Evolutionary conservation across 768 basidiomycete genomes (phyloP).

Genomic region (Russula emetica): DNA sequence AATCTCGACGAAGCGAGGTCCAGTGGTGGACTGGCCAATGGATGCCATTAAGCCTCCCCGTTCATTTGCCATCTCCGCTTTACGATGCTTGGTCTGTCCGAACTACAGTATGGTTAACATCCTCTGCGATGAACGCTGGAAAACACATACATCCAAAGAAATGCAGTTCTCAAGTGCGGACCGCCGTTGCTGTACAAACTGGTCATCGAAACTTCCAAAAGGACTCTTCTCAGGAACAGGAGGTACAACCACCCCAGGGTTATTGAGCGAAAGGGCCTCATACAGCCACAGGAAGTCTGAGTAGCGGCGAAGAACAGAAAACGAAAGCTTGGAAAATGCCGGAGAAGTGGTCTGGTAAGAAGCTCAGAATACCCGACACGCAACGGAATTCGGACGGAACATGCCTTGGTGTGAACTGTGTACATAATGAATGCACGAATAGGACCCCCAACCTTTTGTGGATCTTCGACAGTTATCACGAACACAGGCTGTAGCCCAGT

Average conservation of each 20-base stretch:
- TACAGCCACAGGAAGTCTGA: slow-evolving; percentile 98
- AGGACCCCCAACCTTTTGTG: slow-evolving; percentile 94
- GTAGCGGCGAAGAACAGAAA: slow-evolving; percentile 95
- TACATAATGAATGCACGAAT: slow-evolving; percentile 94
- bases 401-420: slow-evolving; percentile 85
- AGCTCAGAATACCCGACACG: background rate
- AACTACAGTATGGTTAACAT: slow-evolving; percentile 4
- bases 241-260: slow-evolving; percentile 95
- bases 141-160: slow-evolving; percentile 69
- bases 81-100: slow-evolving; percentile 79
- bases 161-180: slow-evolving; percentile 84
- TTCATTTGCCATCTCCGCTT: slow-evolving; percentile 70
- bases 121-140: background rate
- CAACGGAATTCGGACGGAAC: slow-evolving; percentile 28
- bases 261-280: slow-evolving; percentile 81
- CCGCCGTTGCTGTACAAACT: slow-evolving; percentile 85
- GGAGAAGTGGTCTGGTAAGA: slow-evolving; percentile 72
- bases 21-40: slow-evolving; percentile 72
- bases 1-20: slow-evolving; percentile 81
- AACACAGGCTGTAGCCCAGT: slow-evolving; percentile 66
- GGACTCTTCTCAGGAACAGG: slow-evolving; percentile 95
- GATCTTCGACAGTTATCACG: slow-evolving; percentile 89
- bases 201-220: slow-evolving; percentile 88
- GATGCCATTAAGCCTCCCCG: slow-evolving; percentile 80
- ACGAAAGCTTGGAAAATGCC: slow-evolving; percentile 72